Evolutionary conservation across 768 basidiomycete genomes (phyloP).

Genomic region (Termitomyces sp.): DNA sequence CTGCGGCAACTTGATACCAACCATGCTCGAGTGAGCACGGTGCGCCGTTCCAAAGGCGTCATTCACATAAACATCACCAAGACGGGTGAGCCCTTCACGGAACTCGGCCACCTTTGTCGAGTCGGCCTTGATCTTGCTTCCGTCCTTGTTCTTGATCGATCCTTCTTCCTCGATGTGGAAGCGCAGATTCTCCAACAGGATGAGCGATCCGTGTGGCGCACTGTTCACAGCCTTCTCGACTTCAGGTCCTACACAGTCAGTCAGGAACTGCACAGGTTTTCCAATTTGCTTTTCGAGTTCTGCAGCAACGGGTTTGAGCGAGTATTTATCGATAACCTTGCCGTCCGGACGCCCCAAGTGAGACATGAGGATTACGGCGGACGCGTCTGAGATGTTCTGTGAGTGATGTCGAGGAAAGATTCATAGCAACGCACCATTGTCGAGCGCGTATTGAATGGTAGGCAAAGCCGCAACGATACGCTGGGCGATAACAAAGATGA

Average conservation of each 20-base stretch:
- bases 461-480: slow-evolving; percentile 97
- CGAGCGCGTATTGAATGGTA: slow-evolving; percentile 90
- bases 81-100: slow-evolving; percentile 81
- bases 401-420: not conserved
- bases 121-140: slow-evolving; percentile 93
- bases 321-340: slow-evolving; percentile 84
- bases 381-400: slow-evolving; percentile 54
- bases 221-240: slow-evolving; percentile 75
- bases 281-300: slow-evolving; percentile 76
- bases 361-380: slow-evolving; percentile 90
- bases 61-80: slow-evolving; percentile 97
- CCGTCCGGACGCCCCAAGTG: slow-evolving; percentile 98
- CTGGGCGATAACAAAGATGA: slow-evolving; percentile 39
- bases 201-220: slow-evolving; percentile 64
- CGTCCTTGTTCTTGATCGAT: slow-evolving; percentile 88
- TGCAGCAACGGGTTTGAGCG: slow-evolving; percentile 80
- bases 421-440: slow-evolving; percentile 54
- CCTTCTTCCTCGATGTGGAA: slow-evolving; percentile 99
- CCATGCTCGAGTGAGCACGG: slow-evolving; percentile 98
- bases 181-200: slow-evolving; percentile 95
- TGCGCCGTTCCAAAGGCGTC: slow-evolving; percentile 99
- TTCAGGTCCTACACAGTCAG: slow-evolving; percentile 83
- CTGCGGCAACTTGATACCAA: slow-evolving; percentile 89
- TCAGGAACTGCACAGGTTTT: slow-evolving; percentile 75
- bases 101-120: slow-evolving; percentile 77